A percentile compares a stretch with the other conserved stretches of the same genome.
phyloP scores from a whole-genome alignment of 2,329 filamentous ascomycete genomes.

The Ophiocordyceps unilateralis region DNA sequence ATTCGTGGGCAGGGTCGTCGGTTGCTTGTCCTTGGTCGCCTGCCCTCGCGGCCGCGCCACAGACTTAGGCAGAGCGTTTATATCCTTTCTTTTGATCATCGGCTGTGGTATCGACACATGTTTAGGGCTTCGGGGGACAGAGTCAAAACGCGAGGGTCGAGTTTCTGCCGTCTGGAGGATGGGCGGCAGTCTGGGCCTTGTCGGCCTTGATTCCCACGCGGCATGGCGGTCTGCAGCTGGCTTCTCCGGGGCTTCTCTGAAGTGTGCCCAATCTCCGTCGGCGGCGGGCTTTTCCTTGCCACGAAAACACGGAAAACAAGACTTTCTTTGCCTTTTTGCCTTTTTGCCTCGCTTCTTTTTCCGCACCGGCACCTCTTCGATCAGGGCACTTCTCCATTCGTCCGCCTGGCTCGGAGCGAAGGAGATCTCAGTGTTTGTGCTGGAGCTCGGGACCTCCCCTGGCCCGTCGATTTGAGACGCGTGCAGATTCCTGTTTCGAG shows the following conservation, averaged over 20 bases:
- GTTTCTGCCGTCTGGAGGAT: background rate
- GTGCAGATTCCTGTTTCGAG: constrained; percentile 1
- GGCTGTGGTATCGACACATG: background rate
- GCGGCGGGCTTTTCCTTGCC: constrained; percentile 7
- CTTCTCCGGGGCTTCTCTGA: constrained; percentile 4
- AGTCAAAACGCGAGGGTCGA: background rate
- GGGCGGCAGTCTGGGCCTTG: background rate
- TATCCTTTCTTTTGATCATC: background rate
- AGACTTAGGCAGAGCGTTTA: background rate
- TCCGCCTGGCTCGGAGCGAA: constrained; percentile 14
- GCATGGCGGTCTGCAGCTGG: background rate
- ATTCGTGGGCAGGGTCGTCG: background rate
- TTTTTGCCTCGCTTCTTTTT: constrained; percentile 6
- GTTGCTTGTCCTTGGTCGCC: background rate
- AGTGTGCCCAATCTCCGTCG: constrained; percentile 9
- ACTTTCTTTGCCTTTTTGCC: constrained; percentile 4
- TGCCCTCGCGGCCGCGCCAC: background rate
- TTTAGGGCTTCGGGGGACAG: constrained; percentile 2
- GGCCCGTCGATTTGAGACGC: constrained; percentile 14
- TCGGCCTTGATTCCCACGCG: background rate
- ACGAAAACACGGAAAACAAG: constrained; percentile 14
- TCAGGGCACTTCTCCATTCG: constrained; percentile 16
- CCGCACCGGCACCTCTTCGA: constrained; percentile 12
- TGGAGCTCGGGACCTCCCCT: constrained; percentile 7
- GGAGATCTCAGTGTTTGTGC: constrained; percentile 13